These are phyloP conservation scores for Ophiostoma sp. DNA, from an alignment of 2,329 filamentous ascomycete genomes.

Conservation along the genomic window DNA sequence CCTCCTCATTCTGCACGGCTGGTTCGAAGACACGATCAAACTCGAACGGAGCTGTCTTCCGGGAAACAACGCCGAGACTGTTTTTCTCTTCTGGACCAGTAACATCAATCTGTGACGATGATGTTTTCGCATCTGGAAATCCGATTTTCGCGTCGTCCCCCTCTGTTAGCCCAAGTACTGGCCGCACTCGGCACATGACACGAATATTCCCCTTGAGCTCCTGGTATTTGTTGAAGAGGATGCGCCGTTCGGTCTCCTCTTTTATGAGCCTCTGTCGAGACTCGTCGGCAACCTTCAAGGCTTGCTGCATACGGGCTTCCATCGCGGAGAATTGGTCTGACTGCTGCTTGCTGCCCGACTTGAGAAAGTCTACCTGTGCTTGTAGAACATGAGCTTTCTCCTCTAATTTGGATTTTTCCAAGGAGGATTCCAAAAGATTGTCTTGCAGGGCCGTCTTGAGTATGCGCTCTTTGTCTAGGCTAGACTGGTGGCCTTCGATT, in stretches of 20 bases:
- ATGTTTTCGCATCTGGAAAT: slow-evolving; percentile 81
- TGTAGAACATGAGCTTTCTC: slow-evolving; percentile 72
- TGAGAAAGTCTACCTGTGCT: slow-evolving; percentile 83
- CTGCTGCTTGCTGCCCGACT: slow-evolving; percentile 86
- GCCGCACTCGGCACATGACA: slow-evolving; percentile 94
- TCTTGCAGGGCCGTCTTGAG: slow-evolving; percentile 56
- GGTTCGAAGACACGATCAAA: slow-evolving; percentile 94
- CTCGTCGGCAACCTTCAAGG: slow-evolving; percentile 66
- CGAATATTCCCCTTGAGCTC: slow-evolving; percentile 98
- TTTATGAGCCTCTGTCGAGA: slow-evolving; percentile 81
- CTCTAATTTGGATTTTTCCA: slow-evolving; percentile 67
- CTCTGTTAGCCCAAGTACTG: slow-evolving; percentile 60
- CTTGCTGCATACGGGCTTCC: slow-evolving; percentile 77
- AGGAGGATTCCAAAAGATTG: slow-evolving; percentile 59
- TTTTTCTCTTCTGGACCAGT: slow-evolving; percentile 81
- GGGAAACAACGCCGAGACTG: slow-evolving; percentile 71
- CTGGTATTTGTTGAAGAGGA: slow-evolving; percentile 96
- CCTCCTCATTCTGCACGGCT: slow-evolving; percentile 72
- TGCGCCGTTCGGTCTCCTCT: slow-evolving; percentile 86
- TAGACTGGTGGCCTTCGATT: slow-evolving; percentile 48
- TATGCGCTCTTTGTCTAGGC: slow-evolving; percentile 63
- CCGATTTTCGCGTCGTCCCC: slow-evolving; percentile 70
- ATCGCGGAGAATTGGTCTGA: slow-evolving; percentile 82
- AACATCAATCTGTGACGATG: slow-evolving; percentile 81
- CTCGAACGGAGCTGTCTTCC: slow-evolving; percentile 80